Conservation (phyloP, 768 basidiomycete genomes). For the Termitomyces sp. region DNA sequence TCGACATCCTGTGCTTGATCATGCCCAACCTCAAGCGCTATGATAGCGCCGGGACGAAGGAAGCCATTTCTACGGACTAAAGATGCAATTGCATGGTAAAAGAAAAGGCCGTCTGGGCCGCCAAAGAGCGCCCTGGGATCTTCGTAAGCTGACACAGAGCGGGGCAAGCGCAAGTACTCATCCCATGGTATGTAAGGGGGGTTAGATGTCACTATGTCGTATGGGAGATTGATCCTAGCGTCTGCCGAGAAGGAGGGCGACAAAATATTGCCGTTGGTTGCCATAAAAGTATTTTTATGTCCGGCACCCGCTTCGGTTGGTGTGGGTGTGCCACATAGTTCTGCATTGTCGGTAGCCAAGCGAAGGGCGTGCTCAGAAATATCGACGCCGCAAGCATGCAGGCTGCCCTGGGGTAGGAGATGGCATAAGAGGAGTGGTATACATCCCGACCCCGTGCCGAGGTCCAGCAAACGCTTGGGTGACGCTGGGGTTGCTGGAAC, state of each 20-base stretch:
- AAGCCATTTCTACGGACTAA: conserved; percentile 54
- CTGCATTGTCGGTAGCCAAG: conserved; percentile 51
- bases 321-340: conserved; percentile 35
- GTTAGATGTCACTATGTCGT: conserved; percentile 81
- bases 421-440: conserved; percentile 84
- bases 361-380: conserved; percentile 58
- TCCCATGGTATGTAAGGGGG: conserved; percentile 79
- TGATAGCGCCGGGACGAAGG: conserved; percentile 47
- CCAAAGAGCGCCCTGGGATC: conserved; percentile 82
- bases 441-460: conserved; percentile 92
- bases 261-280: conserved; percentile 41
- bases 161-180: conserved; percentile 62
- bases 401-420: conserved; percentile 53
- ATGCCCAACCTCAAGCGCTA: conserved; percentile 82
- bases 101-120: conserved; percentile 62
- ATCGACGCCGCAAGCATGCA: conserved; percentile 66
- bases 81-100: conserved; percentile 66
- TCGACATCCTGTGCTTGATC: conserved; percentile 66
- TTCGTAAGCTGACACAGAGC: conserved; percentile 76
- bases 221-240: conserved; percentile 43
- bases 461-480: conserved; percentile 64
- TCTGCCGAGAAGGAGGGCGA: conserved; percentile 41
- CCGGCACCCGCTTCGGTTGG: conserved; percentile 19
- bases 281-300: conserved; percentile 38
- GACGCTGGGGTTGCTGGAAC: conserved; percentile 34